These are phyloP conservation scores for Pleurotus sapidus DNA, from an alignment of 768 basidiomycete species.

Conservation along the genomic window DNA sequence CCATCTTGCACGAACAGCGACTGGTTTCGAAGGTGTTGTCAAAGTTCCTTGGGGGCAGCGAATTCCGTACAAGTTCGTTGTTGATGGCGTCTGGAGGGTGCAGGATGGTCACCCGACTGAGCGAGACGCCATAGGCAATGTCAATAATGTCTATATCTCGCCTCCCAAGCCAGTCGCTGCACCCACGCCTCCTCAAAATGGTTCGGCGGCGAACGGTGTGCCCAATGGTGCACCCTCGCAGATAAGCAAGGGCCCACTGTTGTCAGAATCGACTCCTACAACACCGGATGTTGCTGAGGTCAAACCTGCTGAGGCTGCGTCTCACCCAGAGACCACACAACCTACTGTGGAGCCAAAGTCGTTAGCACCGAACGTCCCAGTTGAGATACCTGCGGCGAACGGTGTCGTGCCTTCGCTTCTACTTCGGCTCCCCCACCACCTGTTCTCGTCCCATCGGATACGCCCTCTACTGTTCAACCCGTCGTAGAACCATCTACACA, in stretches of 20 bases:
- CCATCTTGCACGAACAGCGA: constrained; percentile 46
- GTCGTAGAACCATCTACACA: constrained; percentile 17
- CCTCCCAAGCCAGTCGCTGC: constrained; percentile 40
- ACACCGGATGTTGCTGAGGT: neutral
- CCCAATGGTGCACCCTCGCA: neutral
- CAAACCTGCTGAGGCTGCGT: neutral
- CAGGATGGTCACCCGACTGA: constrained; percentile 57
- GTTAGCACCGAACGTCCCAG: constrained; percentile 30
- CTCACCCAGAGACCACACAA: neutral
- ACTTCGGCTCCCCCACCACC: neutral
- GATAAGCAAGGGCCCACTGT: neutral
- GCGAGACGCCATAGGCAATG: constrained; percentile 56
- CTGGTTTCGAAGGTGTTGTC: constrained; percentile 54
- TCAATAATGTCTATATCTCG: constrained; percentile 64
- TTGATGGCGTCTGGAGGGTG: constrained; percentile 67
- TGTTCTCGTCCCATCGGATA: neutral
- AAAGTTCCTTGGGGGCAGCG: constrained; percentile 61
- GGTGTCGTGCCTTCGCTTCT: constrained; percentile 20
- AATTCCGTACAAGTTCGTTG: constrained; percentile 75
- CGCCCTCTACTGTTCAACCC: constrained; percentile 3
- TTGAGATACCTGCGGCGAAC: constrained; percentile 38
- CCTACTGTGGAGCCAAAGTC: constrained; percentile 7
- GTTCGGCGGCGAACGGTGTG: neutral
- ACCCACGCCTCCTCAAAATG: neutral
- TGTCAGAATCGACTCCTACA: neutral